Conservation (phyloP, 1,139 yeast species). For the Suhomyces anneliseae region DNA sequence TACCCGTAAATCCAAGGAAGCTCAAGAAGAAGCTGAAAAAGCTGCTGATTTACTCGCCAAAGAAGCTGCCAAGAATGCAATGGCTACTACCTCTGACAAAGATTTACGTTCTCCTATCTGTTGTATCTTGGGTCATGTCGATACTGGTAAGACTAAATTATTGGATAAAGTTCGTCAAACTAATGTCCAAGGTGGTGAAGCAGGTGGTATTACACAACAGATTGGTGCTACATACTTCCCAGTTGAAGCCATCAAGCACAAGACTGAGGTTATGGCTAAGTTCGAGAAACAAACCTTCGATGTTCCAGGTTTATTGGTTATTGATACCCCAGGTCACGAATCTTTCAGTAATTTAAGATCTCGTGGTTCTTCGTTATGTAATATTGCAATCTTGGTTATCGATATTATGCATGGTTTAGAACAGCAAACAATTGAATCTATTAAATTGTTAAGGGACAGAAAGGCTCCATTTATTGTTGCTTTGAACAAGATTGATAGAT, state of each 20-base stretch:
- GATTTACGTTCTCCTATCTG: conserved; percentile 97
- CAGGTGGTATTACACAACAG: conserved; percentile 99
- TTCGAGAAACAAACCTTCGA: conserved; percentile 85
- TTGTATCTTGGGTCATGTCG: conserved; percentile 99
- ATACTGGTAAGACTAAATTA: conserved; percentile 97
- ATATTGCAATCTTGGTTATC: conserved; percentile 95
- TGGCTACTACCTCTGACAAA: conserved; percentile 25
- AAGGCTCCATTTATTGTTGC: conserved; percentile 98
- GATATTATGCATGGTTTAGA: conserved; percentile 99
- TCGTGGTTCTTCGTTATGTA: conserved; percentile 98
- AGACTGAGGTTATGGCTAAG: conserved; percentile 87
- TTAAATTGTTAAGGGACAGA: conserved; percentile 87
- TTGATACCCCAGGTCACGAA: conserved; percentile 99
- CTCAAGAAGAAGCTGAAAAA: conserved; percentile 19
- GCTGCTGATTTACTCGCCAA: conserved; percentile 34
- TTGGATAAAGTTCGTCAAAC: conserved; percentile 97
- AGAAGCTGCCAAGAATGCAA: conserved; percentile 16
- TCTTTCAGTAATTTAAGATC: conserved; percentile 96
- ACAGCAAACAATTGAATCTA: conserved; percentile 94
- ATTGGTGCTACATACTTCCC: conserved; percentile 99
- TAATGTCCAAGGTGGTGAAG: conserved; percentile 99
- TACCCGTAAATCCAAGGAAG: conserved; percentile 20
- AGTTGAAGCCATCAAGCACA: conserved; percentile 85
- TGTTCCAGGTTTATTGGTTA: conserved; percentile 94
- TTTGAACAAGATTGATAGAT: conserved; percentile 93